phyloP scores from a whole-genome alignment of 139 green algal species.

The Tetradesmus obliquus region DNA sequence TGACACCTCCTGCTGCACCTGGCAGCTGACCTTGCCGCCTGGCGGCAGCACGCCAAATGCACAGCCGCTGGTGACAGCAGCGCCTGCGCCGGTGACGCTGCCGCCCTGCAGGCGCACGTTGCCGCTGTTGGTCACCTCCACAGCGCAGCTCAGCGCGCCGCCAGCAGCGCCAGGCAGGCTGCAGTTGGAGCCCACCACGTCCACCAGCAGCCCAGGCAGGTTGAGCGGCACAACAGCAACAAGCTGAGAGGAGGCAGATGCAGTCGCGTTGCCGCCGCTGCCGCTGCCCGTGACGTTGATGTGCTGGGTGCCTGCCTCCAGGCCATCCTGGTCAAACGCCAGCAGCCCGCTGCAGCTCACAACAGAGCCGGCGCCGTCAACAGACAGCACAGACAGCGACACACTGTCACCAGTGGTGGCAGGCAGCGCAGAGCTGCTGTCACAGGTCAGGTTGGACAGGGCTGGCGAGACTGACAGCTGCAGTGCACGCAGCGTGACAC shows the following conservation, averaged over 20 bases:
- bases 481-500: background rate
- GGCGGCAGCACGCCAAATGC: background rate
- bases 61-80: background rate
- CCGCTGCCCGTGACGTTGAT: background rate
- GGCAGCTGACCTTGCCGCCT: background rate
- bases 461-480: background rate
- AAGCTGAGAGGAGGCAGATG: background rate
- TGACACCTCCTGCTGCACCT: background rate
- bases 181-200: background rate
- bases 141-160: background rate
- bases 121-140: background rate
- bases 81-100: background rate
- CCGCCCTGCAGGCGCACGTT: slow-evolving; percentile 15
- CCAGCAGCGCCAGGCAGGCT: background rate
- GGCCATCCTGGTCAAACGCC: background rate
- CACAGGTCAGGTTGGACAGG: background rate
- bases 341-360: background rate
- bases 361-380: background rate
- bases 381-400: background rate
- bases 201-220: background rate
- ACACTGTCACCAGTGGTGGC: background rate
- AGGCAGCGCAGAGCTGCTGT: no score
- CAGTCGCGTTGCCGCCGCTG: background rate
- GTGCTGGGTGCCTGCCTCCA: background rate
- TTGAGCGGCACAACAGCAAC: background rate